Conservation (phyloP, 768 basidiomycete species). For the Tricholomella constricta region DNA sequence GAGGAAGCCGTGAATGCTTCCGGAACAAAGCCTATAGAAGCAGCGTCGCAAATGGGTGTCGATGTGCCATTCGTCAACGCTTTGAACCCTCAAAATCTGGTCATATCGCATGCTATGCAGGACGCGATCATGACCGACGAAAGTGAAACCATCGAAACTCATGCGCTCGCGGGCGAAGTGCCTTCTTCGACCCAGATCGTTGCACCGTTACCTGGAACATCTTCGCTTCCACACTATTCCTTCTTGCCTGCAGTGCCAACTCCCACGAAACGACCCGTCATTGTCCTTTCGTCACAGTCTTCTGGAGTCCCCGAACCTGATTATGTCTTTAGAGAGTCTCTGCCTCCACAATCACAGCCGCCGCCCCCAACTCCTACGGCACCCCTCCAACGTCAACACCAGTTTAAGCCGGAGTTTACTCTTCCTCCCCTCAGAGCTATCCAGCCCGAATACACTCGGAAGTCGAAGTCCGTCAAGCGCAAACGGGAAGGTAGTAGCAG, state of each 20-base stretch:
- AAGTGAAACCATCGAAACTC: background rate
- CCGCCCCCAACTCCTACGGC: conserved; percentile 12
- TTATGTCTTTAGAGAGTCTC: conserved; percentile 13
- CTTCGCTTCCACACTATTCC: background rate
- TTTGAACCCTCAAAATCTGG: background rate
- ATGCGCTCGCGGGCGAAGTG: background rate
- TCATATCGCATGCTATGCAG: background rate
- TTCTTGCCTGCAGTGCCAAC: background rate
- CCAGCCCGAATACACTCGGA: conserved; percentile 52
- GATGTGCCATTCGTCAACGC: background rate
- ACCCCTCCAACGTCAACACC: conserved; percentile 31
- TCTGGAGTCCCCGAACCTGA: conserved; percentile 4
- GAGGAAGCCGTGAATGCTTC: background rate
- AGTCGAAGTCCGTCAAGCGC: conserved; percentile 34
- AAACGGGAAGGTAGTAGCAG: conserved; percentile 39
- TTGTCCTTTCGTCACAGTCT: conserved; percentile 9
- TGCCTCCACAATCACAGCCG: conserved; percentile 1
- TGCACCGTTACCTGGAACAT: too few relatives aligned
- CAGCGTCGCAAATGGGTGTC: background rate
- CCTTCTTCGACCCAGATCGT: background rate
- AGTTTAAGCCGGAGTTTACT: conserved; percentile 49
- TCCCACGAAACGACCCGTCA: conserved; percentile 10
- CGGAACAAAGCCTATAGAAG: background rate
- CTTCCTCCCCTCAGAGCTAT: conserved; percentile 58
- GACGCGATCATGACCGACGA: background rate